Percentiles rank a stretch among this genome's conserved stretches.
Conservation (phyloP, 2,329 filamentous ascomycete species). For the Aureobasidium mangrovei region DNA sequence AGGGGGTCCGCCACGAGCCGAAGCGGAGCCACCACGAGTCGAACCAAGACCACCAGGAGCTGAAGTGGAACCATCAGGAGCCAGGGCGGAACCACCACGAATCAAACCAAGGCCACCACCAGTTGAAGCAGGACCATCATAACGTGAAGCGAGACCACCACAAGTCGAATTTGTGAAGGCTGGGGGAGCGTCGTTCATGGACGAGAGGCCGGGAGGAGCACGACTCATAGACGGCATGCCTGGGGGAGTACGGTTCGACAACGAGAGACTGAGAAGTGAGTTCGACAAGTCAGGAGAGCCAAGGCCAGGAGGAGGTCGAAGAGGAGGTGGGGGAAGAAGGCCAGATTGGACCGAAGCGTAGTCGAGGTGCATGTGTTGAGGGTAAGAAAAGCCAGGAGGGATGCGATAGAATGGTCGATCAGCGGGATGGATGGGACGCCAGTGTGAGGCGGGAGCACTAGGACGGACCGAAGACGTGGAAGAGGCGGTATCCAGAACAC, state of each 20-base stretch:
- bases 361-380: no score
- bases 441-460: neutral
- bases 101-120: neutral
- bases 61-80: neutral
- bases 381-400: neutral
- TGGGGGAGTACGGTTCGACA: neutral
- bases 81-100: neutral
- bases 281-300: neutral
- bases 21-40: neutral
- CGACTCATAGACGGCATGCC: neutral
- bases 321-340: neutral
- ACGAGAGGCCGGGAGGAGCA: neutral
- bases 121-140: neutral
- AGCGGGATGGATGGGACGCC: neutral
- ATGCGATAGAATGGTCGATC: neutral
- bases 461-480: neutral
- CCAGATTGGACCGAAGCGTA: neutral
- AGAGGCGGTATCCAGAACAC: constrained; percentile 5
- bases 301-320: neutral
- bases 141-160: neutral
- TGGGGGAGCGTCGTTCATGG: neutral
- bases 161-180: neutral
- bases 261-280: neutral
- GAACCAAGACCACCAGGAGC: neutral
- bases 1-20: neutral